Base-by-base conservation (phyloP, 441 rosid genomes). In the Monsonia emarginata region DNA sequence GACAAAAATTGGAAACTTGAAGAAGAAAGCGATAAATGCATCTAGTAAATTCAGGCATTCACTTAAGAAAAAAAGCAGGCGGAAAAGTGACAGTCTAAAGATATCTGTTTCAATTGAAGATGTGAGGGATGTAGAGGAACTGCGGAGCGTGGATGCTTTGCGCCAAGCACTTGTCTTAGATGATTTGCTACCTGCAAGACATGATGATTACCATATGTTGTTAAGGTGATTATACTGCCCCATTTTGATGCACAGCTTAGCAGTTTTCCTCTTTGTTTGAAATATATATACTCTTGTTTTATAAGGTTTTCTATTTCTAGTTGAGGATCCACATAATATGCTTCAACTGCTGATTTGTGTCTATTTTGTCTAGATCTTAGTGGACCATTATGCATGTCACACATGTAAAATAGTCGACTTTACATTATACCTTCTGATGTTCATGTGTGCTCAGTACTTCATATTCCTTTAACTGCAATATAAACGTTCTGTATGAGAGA, bases 41-140 rank as follows among this genome's bases (percentile, higher is more conserved):
- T 91, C 97, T 61, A 75, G 96, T 7, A 91, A 87, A 72, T 94
- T 94, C 78, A 89, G 80, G 80, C 99, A 88, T 72, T 89, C 99
- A 70, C 82, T 94, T 24, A 89, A 84, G 87, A 88, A 91, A 72
- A 91, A 88, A 83, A 80, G 90, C 67, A 79, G 96, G 71, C 85
- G 95, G 74, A 91, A 88, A 76, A 86, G 96, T 52, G 90, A 86
- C 79, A 96, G 89, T 61, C 79, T 94, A 48, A 91, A 88, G 9
- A 91, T 96, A 76, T 88, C 96, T 65, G 91, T 91, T 67, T 94
- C 94, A 38, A 94, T 94, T 40, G 99, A 94, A 80, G 99, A 94
- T 79, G 81, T 91, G 40, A 78, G 97, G 22, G 94, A 91, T 79
- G 78, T 83, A 3, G 94, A 78, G 79, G 99, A 94, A 83, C 81